phyloP scores from a whole-genome alignment of 164 flowering plant genomes.

The Aristolochia californica region DNA sequence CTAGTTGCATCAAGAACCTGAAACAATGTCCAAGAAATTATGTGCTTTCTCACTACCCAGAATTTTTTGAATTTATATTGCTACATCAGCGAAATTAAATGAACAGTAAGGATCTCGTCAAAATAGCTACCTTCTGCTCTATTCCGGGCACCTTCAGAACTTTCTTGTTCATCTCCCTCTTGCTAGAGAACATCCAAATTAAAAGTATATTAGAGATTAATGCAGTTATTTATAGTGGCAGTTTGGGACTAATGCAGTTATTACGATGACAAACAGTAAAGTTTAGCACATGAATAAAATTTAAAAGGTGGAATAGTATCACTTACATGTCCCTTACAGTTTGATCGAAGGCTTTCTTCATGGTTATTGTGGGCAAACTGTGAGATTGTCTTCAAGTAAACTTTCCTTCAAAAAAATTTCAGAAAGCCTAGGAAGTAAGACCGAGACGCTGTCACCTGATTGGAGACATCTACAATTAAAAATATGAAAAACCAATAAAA shows the following conservation, averaged over 20 bases:
- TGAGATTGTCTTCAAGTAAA: background rate
- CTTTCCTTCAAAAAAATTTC: background rate
- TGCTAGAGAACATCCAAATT: conserved; percentile 43
- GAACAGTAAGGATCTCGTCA: background rate
- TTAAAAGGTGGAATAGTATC: background rate
- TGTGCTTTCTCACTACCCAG: background rate
- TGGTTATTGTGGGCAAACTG: conserved; percentile 18
- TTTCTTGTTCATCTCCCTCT: conserved; percentile 95
- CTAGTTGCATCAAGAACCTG: conserved; percentile 99
- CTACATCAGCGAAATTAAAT: too few relatives aligned
- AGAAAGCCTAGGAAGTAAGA: background rate
- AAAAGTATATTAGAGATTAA: conserved; percentile 1
- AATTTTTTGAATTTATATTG: background rate
- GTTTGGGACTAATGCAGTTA: background rate
- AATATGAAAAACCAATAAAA: background rate
- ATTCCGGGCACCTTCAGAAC: conserved; percentile 94
- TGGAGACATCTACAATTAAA: background rate
- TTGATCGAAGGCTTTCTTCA: conserved; percentile 92
- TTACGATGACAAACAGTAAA: background rate
- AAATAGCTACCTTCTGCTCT: conserved; percentile 72
- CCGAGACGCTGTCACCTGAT: conserved; percentile 4
- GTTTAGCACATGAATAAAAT: background rate
- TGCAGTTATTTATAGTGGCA: background rate
- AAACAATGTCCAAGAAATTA: background rate
- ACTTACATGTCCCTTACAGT: conserved; percentile 93